Evolutionary conservation across 805 yeast genomes (phyloP), one percentile per base, ranked within the genome.

Genomic region (Wilhelminamyces savonicus): DNA sequence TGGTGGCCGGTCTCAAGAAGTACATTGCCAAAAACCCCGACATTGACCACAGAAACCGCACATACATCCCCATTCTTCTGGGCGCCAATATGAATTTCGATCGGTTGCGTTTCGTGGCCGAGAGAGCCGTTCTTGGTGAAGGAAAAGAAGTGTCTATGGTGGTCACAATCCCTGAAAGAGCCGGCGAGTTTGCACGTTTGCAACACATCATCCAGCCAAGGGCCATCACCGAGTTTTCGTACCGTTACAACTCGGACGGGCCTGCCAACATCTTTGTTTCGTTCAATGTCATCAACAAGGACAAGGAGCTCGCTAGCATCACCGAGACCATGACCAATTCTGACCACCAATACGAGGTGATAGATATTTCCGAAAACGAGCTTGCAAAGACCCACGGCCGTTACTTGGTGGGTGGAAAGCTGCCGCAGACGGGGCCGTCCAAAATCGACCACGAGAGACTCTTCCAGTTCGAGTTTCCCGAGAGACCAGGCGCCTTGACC

Each of bases 31-130:
- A 59, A 16, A 77, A 81, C 44, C 82, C 84, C 7, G 84, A 82
- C 31, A 66, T 77, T 23, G 83, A 82, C 45, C 94, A 83, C 47
- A 60, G 76, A 4, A 59, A 66, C 28, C 73, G 78, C 39, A 77
- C 85, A 1, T 87, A 85, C 47, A 81, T 84, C 23, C 90, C 97
- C 5, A 71, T 92, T 14, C 66, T 92, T 33, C 82, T 94, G 13
- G 99, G 99, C 35, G 99, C 99, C 21, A 92, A 92, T 59, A 88
- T 92, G 95, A 90, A 94, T 63, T 92, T 92, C 52, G 98, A 90
- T 58, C 74, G 99, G 47, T 69, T 92, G 47, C 73, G 99, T 54
- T 92, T 92, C 56, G 97, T 92, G 13, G 76, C 95, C 35, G 99
- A 92, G 59, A 80, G 99, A 59, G 97, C 98, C 10, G 94, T 85